phyloP scores from a whole-genome alignment of 192 early-diverging fungal genomes.

The Coemansia asiatica region DNA sequence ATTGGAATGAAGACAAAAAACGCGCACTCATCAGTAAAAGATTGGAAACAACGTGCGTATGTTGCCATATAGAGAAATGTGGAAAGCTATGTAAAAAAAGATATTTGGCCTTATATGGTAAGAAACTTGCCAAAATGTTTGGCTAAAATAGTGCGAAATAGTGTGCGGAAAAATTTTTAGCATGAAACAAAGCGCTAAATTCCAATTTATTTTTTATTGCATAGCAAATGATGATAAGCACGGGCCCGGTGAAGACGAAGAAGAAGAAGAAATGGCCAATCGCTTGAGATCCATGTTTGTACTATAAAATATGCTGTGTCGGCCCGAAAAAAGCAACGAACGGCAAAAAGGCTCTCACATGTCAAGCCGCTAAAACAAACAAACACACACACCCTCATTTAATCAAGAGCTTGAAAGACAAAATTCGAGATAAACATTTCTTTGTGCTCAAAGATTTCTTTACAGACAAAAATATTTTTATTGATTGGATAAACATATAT shows the following conservation, averaged over 20 bases:
- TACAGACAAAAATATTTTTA: too few species aligned
- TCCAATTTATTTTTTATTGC: too few species aligned
- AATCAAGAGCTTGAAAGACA: too few species aligned
- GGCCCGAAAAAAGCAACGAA: constrained; percentile 1
- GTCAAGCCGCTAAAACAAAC: background rate
- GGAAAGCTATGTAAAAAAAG: background rate
- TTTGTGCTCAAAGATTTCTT: too few species aligned
- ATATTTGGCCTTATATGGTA: background rate
- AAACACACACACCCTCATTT: background rate
- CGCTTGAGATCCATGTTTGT: background rate
- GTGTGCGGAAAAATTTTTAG: background rate
- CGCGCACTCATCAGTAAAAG: too few species aligned
- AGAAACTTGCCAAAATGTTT: background rate
- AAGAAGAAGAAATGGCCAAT: background rate
- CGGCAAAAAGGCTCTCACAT: background rate
- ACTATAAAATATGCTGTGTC: background rate
- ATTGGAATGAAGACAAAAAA: background rate
- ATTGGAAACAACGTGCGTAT: background rate
- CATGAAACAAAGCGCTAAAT: background rate
- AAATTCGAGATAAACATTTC: too few species aligned
- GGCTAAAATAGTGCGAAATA: background rate
- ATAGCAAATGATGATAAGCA: background rate
- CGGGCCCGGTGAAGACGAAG: background rate
- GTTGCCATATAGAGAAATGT: background rate
- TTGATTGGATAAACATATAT: background rate